phyloP scores from a whole-genome alignment of 192 early-diverging fungal species.

The Coemansia sp. region DNA sequence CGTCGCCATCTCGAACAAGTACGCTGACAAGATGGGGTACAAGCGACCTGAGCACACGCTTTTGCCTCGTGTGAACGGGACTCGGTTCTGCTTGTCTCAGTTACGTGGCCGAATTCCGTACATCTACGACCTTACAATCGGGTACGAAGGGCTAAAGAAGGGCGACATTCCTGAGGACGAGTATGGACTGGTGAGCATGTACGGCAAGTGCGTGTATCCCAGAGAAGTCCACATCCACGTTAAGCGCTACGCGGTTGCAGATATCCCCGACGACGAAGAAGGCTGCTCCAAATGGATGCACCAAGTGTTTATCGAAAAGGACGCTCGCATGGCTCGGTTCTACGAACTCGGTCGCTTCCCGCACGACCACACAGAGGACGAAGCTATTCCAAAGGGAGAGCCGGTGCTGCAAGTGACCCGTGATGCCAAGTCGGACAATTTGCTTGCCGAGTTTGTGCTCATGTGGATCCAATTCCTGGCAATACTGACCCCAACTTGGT shows the following conservation, averaged over 20 bases:
- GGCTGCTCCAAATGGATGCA: constrained; percentile 78
- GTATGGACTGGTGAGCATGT: constrained; percentile 77
- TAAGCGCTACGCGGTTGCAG: constrained; percentile 62
- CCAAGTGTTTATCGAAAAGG: constrained; percentile 81
- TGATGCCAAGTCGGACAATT: constrained; percentile 22
- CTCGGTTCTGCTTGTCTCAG: constrained; percentile 68
- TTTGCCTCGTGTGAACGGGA: constrained; percentile 83
- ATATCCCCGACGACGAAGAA: constrained; percentile 71
- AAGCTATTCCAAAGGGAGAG: constrained; percentile 27
- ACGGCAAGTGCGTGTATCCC: constrained; percentile 72
- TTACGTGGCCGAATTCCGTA: constrained; percentile 69
- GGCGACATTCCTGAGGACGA: constrained; percentile 82
- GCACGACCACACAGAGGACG: constrained; percentile 38
- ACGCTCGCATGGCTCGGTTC: constrained; percentile 76
- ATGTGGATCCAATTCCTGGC: constrained; percentile 52
- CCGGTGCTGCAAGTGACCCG: constrained; percentile 28
- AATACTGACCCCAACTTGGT: constrained; percentile 35
- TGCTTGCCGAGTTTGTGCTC: constrained; percentile 28
- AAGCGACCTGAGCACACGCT: constrained; percentile 69
- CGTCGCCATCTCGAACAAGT: constrained; percentile 66
- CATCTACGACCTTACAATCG: constrained; percentile 89
- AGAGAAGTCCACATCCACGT: constrained; percentile 82
- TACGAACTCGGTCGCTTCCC: constrained; percentile 77
- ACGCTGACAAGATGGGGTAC: constrained; percentile 67
- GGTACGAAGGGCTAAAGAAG: constrained; percentile 73